phyloP scores from a whole-genome alignment of 2,329 filamentous ascomycete species.

The Tolypocladium amazonense region DNA sequence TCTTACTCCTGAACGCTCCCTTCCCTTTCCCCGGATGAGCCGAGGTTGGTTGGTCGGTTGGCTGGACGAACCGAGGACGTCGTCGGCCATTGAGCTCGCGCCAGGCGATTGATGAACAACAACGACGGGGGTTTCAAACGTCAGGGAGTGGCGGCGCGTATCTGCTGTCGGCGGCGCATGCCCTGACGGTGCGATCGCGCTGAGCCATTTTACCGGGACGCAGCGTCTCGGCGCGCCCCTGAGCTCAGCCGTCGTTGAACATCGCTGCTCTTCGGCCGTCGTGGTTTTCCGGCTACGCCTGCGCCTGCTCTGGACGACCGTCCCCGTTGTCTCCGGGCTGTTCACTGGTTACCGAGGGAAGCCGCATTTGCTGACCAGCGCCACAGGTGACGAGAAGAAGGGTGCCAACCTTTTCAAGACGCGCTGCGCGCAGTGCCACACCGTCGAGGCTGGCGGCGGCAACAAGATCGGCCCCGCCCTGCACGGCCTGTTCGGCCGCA shows the following conservation, averaged over 20 bases:
- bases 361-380: not conserved
- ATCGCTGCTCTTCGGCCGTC: not conserved
- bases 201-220: constrained; percentile 1
- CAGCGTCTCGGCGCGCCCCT: not conserved
- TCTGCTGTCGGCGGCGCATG: not conserved
- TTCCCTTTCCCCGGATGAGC: not conserved
- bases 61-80: not conserved
- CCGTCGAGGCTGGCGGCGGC: constrained; percentile 75
- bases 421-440: constrained; percentile 97
- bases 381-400: constrained; percentile 80
- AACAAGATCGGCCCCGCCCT: constrained; percentile 99
- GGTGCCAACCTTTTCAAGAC: constrained; percentile 99
- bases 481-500: constrained; percentile 94
- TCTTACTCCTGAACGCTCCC: not conserved
- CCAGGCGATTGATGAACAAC: constrained; percentile 1
- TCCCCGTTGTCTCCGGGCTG: not conserved
- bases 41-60: not conserved
- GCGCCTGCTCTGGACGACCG: not conserved
- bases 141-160: not conserved
- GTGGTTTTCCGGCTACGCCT: not conserved
- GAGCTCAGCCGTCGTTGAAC: not conserved
- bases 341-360: not conserved
- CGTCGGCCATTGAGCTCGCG: constrained; percentile 12
- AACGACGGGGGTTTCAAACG: not conserved
- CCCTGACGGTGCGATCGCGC: not conserved